Base-by-base conservation (phyloP, 2,329 filamentous ascomycete genomes). In the Ophiostoma ulmi region DNA sequence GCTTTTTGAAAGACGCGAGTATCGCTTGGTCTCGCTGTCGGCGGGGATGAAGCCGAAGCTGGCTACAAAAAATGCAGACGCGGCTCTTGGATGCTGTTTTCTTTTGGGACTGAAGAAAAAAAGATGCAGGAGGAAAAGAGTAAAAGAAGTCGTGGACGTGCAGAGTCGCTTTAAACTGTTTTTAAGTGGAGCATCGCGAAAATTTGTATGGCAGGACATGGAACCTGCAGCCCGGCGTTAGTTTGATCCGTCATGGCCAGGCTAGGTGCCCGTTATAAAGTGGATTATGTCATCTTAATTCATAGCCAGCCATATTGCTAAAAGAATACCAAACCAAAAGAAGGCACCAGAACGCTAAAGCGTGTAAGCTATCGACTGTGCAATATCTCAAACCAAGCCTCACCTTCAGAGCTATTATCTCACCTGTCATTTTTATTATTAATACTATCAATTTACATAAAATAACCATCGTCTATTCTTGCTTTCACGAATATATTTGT, bases 181-280 rank as follows among this genome's bases (percentile, higher is more conserved):
- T 68, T 67, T 41, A 55, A 71, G 70, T 71, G 67, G 70, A 31
- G 13, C 58, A 1, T 14, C 36, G 7, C 35, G 20, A 44, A 52
- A 69, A 58, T 44, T 26, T 26, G 10, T 44, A 48, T 58, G n/a
- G 35, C 36, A 63, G 36, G 26, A 58, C 11, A 58, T 58, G 52
- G 52, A 26, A 26, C n/a, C 22, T 58, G 41, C 52, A 14, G 22
- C 8, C 64, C 70, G 64, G 72, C 44, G 38, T 67, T 70, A 67
- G 48, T 66, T 71, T 67, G 67, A 69, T 70, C 71, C 67, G 72
- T 69, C 26, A 38, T 58, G n/a, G 52, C 52, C 52, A 58, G 52
- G 52, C 52, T 26, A 20, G 14, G 7, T 14, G 7, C n/a, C 52
- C 52, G n/a, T 58, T 35, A 5, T 8, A 17, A 6, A 63, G 58